Conservation (phyloP, 1,284 basidiomycete genomes). For the Pyrrhoderma noxium region DNA sequence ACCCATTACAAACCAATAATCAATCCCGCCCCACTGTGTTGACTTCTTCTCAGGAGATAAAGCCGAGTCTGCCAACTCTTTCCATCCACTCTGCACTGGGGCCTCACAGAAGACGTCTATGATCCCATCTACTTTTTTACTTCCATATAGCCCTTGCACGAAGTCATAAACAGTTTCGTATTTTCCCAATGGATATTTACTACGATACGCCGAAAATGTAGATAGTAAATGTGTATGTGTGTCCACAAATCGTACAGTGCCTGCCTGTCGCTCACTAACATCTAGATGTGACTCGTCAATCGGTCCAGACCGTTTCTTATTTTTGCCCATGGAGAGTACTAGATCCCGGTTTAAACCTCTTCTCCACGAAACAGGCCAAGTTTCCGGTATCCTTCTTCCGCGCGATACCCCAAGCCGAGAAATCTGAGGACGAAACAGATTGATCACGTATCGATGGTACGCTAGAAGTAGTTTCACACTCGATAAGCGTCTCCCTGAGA, state of each 20-base stretch:
- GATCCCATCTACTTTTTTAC: conserved; percentile 51
- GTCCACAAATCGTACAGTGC: conserved; percentile 52
- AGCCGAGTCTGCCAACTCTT: conserved; percentile 67
- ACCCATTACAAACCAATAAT: conserved; percentile 77
- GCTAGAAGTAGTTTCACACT: too few relatives aligned
- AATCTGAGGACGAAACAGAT: too few relatives aligned
- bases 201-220: conserved; percentile 55
- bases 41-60: conserved; percentile 39
- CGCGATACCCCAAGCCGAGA: too few relatives aligned
- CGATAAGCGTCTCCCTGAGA: too few relatives aligned
- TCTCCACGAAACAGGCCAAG: too few relatives aligned
- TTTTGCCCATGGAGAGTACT: conserved; percentile 21
- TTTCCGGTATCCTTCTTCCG: too few relatives aligned
- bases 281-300: conserved; percentile 27
- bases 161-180: conserved; percentile 56
- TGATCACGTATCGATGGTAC: too few relatives aligned
- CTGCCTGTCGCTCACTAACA: neutral
- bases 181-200: conserved; percentile 48
- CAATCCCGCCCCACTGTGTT: conserved; percentile 51
- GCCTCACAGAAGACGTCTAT: conserved; percentile 84
- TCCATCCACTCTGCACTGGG: conserved; percentile 53
- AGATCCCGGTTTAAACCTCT: too few relatives aligned
- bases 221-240: conserved; percentile 74
- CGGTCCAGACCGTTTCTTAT: conserved; percentile 26
- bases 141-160: conserved; percentile 51